These are phyloP conservation scores for Syzygium grande DNA, from an alignment of 345 rosid species.

Conservation along the genomic window DNA sequence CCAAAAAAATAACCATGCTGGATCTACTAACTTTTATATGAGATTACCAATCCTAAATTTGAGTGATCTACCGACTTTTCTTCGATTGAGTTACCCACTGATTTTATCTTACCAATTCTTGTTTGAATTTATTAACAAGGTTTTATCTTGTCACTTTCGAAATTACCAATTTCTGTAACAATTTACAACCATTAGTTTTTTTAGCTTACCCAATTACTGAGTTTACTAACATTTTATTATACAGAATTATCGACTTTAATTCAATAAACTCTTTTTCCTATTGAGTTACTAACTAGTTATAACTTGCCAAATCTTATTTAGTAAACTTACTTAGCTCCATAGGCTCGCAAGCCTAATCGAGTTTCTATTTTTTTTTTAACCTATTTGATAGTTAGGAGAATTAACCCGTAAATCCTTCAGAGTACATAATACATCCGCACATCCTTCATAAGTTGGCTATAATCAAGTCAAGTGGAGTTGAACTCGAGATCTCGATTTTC, in stretches of 20 bases:
- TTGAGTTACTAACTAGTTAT: neutral
- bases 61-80: neutral
- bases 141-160: rapidly evolving
- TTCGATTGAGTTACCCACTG: rapidly evolving
- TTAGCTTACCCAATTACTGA: neutral
- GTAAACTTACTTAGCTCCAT: neutral
- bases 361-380: neutral
- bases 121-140: too few species aligned
- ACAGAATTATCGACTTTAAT: neutral
- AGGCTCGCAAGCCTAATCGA: neutral
- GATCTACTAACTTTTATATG: neutral
- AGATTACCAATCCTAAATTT: neutral
- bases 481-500: neutral
- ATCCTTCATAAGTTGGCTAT: neutral
- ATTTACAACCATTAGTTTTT: neutral
- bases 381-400: neutral
- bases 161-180: neutral
- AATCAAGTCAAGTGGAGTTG: neutral
- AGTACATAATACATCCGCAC: neutral
- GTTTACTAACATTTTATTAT: too few species aligned
- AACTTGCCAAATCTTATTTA: neutral
- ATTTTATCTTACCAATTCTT: neutral
- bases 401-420: neutral
- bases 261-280: neutral
- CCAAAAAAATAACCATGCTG: too few species aligned